Conservation (phyloP, 1,139 yeast genomes). For the Kodamaea ohmeri region DNA sequence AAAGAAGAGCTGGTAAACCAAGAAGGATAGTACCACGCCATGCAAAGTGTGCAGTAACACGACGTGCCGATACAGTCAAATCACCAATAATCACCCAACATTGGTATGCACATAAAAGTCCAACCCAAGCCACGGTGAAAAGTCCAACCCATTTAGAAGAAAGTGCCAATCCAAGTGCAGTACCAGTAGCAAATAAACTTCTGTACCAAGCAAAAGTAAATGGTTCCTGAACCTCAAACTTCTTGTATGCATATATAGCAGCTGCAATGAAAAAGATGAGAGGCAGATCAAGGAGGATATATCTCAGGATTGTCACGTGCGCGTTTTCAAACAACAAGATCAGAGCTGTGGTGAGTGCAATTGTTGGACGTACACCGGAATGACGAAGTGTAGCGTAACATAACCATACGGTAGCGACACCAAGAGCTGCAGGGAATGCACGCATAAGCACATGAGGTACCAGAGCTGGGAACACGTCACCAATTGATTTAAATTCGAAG, state of each 20-base stretch:
- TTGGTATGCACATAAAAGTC: constrained; percentile 68
- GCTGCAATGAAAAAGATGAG: constrained; percentile 88
- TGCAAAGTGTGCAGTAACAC: constrained; percentile 51
- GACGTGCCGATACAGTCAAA: constrained; percentile 54
- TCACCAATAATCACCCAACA: constrained; percentile 91
- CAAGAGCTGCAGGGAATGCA: constrained; percentile 76
- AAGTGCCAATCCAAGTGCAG: constrained; percentile 82
- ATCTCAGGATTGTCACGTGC: constrained; percentile 83
- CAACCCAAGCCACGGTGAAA: constrained; percentile 93
- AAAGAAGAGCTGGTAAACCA: constrained; percentile 67
- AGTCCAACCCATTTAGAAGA: constrained; percentile 97
- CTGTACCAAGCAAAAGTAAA: constrained; percentile 68
- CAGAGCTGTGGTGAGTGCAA: constrained; percentile 65
- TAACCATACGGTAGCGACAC: constrained; percentile 74
- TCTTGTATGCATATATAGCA: constrained; percentile 74
- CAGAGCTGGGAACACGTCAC: constrained; percentile 54
- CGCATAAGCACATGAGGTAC: constrained; percentile 85
- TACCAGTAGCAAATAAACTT: constrained; percentile 68
- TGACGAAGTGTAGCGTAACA: constrained; percentile 79
- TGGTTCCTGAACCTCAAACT: constrained; percentile 77
- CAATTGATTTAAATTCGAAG: constrained; percentile 70
- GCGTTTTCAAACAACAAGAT: constrained; percentile 82
- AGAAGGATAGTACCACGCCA: constrained; percentile 60
- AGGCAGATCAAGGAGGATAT: constrained; percentile 88
- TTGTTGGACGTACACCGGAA: constrained; percentile 80